Evolutionary conservation across 2,329 filamentous ascomycete genomes (phyloP).

Genomic region (Allantophomopsis lycopodina): DNA sequence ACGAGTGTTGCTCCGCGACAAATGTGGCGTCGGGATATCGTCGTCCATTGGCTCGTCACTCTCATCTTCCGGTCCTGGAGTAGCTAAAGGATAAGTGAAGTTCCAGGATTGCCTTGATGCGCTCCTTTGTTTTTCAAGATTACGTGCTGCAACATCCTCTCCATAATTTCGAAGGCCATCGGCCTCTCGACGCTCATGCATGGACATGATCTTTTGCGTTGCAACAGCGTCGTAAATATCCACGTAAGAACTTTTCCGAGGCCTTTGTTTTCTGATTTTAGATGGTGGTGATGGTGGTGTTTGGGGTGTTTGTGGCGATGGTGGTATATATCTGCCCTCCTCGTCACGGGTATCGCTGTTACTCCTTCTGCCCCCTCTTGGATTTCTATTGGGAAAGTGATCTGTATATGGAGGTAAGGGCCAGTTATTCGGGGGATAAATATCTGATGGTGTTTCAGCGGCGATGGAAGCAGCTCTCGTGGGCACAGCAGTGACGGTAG

Average conservation of each 20-base stretch:
- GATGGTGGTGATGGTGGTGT: background rate
- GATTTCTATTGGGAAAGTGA: background rate
- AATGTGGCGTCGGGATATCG: too few relatives aligned
- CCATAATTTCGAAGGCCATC: background rate
- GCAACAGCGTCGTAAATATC: background rate
- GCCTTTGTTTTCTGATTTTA: background rate
- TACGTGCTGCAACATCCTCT: conserved; percentile 1
- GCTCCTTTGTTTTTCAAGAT: background rate
- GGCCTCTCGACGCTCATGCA: background rate
- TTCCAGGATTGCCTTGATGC: too few relatives aligned
- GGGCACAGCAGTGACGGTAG: background rate
- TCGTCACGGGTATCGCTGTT: background rate
- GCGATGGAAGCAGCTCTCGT: background rate
- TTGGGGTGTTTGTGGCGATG: background rate
- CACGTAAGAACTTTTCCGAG: background rate
- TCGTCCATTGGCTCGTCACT: too few relatives aligned
- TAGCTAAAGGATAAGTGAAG: too few relatives aligned
- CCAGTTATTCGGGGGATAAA: background rate
- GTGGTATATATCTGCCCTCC: background rate
- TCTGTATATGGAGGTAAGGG: background rate
- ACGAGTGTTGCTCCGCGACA: too few relatives aligned
- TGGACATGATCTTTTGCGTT: background rate
- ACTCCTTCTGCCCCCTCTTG: background rate
- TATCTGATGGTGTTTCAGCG: background rate
- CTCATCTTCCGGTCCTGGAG: too few relatives aligned